Base-by-base conservation (phyloP, 441 rosid genomes). In the Macaranga tanarius region DNA sequence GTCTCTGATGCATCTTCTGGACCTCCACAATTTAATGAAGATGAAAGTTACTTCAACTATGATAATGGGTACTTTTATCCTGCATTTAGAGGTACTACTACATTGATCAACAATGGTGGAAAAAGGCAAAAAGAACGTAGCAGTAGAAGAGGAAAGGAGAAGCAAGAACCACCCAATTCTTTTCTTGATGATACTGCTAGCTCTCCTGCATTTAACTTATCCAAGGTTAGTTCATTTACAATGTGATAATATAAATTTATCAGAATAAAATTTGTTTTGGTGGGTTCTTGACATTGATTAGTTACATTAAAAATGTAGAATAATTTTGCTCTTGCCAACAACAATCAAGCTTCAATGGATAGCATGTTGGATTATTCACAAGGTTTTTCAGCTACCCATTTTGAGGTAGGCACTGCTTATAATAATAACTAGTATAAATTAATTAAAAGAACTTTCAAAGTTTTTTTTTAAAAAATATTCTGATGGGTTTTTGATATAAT, bases 1-100 rank as follows among this genome's bases (percentile, higher is more conserved):
- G 86, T 92, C 48, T 94, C 99, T 12, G 99, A 94, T 81, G 99
- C 99, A 54, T 92, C 99, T 76, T 94, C 99, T n/a, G 99, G 97
- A 20, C 97, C 99, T 70, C 94, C 92, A 23, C 88, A 83, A 66
- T 70, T 89, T 34, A 75, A 57, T 28, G 89, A 88, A 65, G 89
- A 87, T 12, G 72, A 71, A 64, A 76, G 40, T 22, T 69, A 72
- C 67, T 73, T 34, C 71, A 74, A 62, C 74, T 73, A 55, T 19
- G 72, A 59, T 66, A 77, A 71, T 63, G 77, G 72, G 16, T 47
- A 45, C 34, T 70, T 65, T 28, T 69, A 31, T 55, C 56, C 77
- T 3, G 44, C 73, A 42, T 16, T 71, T 42, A 69, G 71, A 55
- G 70, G 51, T 16, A 73, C 59, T 16, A 26, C 75, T 50, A 6